These are phyloP conservation scores for Brassica rapa DNA, from an alignment of 345 rosid genomes.

Conservation along the genomic window DNA sequence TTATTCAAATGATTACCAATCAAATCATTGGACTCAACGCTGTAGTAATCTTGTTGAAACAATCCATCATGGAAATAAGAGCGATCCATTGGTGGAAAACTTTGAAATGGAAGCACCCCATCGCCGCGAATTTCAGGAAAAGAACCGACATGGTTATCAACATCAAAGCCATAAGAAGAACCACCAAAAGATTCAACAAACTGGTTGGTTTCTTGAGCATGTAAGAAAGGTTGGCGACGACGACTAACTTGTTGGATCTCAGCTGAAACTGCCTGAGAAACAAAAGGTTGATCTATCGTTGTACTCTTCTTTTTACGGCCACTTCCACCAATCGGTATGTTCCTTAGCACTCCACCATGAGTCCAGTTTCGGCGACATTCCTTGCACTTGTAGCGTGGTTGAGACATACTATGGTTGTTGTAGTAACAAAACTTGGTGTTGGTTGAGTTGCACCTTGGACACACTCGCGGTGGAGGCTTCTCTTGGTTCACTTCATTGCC, in stretches of 20 bases:
- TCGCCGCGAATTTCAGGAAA: neutral
- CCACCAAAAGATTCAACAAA: conserved; percentile 7
- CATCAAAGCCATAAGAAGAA: neutral
- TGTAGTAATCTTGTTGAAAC: neutral
- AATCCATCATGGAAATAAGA: neutral
- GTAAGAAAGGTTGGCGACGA: neutral
- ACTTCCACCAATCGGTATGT: conserved; percentile 37
- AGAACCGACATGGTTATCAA: neutral
- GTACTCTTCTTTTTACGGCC: neutral
- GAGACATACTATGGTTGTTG: conserved; percentile 30
- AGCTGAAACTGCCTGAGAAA: neutral
- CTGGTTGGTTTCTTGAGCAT: conserved; percentile 16
- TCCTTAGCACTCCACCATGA: conserved; percentile 33
- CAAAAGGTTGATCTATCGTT: neutral
- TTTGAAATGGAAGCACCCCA: neutral
- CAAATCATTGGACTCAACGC: conserved; percentile 24
- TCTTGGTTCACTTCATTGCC: conserved; percentile 6
- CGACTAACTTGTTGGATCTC: neutral
- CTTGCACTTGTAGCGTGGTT: conserved; percentile 36
- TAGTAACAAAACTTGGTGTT: conserved; percentile 35
- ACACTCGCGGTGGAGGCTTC: conserved; percentile 22
- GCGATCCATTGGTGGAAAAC: neutral
- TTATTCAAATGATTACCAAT: neutral
- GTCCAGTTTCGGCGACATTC: conserved; percentile 37
- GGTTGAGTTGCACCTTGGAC: conserved; percentile 30